Conservation (phyloP, 345 rosid genomes). For the Citrus glauca region DNA sequence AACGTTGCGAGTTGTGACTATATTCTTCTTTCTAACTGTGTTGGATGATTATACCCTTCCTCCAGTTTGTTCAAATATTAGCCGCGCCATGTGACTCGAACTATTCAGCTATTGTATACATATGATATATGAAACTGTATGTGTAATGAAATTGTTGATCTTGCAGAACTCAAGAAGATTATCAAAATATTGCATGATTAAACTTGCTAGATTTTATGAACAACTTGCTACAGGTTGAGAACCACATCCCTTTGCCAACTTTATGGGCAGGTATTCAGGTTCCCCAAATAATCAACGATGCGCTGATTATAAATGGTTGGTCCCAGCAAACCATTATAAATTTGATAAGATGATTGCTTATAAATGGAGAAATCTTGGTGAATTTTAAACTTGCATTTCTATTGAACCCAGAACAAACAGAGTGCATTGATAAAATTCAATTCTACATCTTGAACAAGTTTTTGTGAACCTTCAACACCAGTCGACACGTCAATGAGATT, state of each 20-base stretch:
- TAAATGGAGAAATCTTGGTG: neutral
- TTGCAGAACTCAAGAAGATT: neutral
- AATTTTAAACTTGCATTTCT: neutral
- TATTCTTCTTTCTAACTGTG: neutral
- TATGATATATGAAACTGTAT: neutral
- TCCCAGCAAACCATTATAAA: no score
- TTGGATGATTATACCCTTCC: neutral
- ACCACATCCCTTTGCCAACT: neutral
- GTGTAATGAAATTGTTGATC: neutral
- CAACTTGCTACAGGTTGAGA: neutral
- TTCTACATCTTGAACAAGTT: constrained; percentile 60
- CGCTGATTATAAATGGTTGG: no score
- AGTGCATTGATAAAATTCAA: neutral
- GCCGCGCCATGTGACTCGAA: neutral
- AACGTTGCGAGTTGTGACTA: neutral
- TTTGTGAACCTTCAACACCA: constrained; percentile 71
- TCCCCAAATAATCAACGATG: no score
- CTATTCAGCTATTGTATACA: neutral
- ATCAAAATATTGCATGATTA: neutral
- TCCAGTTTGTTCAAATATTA: neutral
- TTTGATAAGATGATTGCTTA: neutral
- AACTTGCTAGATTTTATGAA: no score
- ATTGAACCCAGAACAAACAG: neutral
- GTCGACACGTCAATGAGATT: constrained; percentile 72
- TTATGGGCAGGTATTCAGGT: neutral